Conservation (phyloP, 1,139 yeast species). For the Tardiomyces depauwii region DNA sequence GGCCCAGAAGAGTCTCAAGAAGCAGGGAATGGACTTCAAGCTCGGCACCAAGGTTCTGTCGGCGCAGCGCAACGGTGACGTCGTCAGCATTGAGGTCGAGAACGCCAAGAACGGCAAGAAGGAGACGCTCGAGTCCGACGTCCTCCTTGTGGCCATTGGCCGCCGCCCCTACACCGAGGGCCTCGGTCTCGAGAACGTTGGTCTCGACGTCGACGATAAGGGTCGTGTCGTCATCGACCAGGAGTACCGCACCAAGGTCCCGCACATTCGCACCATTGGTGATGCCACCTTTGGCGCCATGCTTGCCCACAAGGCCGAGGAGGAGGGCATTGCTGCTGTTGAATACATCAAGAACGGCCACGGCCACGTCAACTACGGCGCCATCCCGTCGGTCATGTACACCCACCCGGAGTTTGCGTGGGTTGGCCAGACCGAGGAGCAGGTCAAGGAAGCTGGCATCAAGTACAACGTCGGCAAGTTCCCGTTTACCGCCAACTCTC, state of each 20-base stretch:
- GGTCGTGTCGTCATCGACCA: slow-evolving; percentile 93
- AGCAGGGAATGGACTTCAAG: slow-evolving; percentile 94
- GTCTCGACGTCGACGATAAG: slow-evolving; percentile 79
- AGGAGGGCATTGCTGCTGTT: slow-evolving; percentile 98
- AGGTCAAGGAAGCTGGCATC: slow-evolving; percentile 88
- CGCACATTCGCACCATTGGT: slow-evolving; percentile 95
- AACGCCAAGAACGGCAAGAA: slow-evolving; percentile 77
- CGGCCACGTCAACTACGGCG: slow-evolving; percentile 97
- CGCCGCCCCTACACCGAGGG: slow-evolving; percentile 97
- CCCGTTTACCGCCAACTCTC: slow-evolving; percentile 97
- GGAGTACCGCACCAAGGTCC: slow-evolving; percentile 83
- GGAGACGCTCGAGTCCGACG: slow-evolving; percentile 79
- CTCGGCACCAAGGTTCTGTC: slow-evolving; percentile 82
- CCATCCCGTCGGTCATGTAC: slow-evolving; percentile 97
- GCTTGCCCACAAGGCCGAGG: slow-evolving; percentile 99
- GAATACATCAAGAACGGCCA: slow-evolving; percentile 89
- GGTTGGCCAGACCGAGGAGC: slow-evolving; percentile 96
- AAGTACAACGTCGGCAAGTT: slow-evolving; percentile 91
- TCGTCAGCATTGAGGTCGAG: slow-evolving; percentile 83
- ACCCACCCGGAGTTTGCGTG: slow-evolving; percentile 99
- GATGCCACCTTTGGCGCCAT: slow-evolving; percentile 97
- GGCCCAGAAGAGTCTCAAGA: slow-evolving; percentile 78
- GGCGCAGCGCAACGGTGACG: slow-evolving; percentile 87
- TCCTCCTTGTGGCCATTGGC: slow-evolving; percentile 92
- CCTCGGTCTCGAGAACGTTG: slow-evolving; percentile 77